Base-by-base conservation (phyloP, 164 flowering plant species). In the Aristolochia californica region DNA sequence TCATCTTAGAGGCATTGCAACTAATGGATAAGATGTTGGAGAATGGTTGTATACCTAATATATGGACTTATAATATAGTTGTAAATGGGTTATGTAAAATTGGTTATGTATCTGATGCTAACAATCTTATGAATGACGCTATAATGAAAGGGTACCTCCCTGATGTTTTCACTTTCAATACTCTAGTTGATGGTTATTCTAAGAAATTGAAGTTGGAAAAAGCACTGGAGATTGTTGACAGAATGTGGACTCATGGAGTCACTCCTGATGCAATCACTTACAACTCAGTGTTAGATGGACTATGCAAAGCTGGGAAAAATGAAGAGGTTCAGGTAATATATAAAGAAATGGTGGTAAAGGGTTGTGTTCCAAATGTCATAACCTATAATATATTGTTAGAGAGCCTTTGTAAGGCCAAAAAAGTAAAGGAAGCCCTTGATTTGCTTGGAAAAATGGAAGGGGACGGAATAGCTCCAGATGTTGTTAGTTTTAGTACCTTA, bases 21-120 rank as follows among this genome's bases (percentile, higher is more conserved):
- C 64, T 91, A 73, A 79, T 84, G 79, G 74, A 74, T 63, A 87
- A 83, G 50, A 91, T 91, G 98, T 47, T 57, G 43, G 77, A 71
- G 53, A 72, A 73, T 58, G 87, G 84, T 64, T 82, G 84, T 70
- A 34, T 28, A 43, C 94, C 91, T 0, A 70, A 84, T 70, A 81
- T 83, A 38, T 85, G 96, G 89, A 85, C 96, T 16, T 90, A 85
- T 60, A 90, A 90, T 66, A 62, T 85, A 58, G 72, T 90, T 30
- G 73, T 85, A 44, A 81, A 87, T 78, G 91, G 94, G 23, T 62
- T 90, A 55, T 90, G 96, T 77, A 87, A 87, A 74, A 77, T 82
- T 78, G 94, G 97, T 16, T 78, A 76, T 66, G 72, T 85, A 13
- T 63, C 76, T 61, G 88, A 87, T 68, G 96, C 96, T 26, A 68